Evolutionary conservation across 257 asterid genomes (phyloP).

Genomic region (Fraxinus anomala): DNA sequence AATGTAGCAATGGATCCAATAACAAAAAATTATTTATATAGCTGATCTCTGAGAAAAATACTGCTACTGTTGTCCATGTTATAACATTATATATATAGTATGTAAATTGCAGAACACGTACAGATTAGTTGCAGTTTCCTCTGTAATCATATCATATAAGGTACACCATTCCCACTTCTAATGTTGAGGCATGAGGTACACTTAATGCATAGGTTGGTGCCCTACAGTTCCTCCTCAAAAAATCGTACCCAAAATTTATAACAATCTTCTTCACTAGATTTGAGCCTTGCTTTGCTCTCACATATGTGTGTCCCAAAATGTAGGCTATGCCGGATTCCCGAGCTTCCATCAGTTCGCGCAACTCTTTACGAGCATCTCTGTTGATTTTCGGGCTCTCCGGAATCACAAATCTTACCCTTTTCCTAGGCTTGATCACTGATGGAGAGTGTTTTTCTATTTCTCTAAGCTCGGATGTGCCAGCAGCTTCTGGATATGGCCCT

Average conservation of each 20-base stretch:
- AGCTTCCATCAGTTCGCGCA: conserved; percentile 17
- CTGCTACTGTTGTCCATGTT: not conserved
- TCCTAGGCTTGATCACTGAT: not conserved
- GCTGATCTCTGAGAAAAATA: too few relatives aligned
- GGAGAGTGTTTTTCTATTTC: not conserved
- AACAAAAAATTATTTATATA: too few relatives aligned
- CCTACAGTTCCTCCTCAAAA: conserved; percentile 22
- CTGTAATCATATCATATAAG: not conserved
- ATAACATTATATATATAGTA: not conserved
- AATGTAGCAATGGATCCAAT: not conserved
- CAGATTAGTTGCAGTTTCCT: not conserved
- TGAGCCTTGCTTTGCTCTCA: conserved; percentile 19
- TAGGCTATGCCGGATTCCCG: conserved; percentile 17
- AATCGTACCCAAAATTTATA: conserved; percentile 11
- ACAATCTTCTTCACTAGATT: conserved; percentile 9
- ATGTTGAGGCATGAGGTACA: conserved; percentile 25
- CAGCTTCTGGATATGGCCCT: not conserved
- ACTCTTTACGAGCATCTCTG: conserved; percentile 9
- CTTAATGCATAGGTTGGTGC: conserved; percentile 16
- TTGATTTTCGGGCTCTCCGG: conserved; percentile 4
- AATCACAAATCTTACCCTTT: conserved; percentile 7
- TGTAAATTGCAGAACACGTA: not conserved
- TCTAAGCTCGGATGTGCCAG: not conserved
- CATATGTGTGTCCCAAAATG: conserved; percentile 21
- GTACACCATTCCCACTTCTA: conserved; percentile 22